A percentile compares a stretch with the other conserved stretches of the same genome.
Evolutionary conservation across 371 early-diverging fungal species (phyloP).

Genomic region (Circinella umbellata): DNA sequence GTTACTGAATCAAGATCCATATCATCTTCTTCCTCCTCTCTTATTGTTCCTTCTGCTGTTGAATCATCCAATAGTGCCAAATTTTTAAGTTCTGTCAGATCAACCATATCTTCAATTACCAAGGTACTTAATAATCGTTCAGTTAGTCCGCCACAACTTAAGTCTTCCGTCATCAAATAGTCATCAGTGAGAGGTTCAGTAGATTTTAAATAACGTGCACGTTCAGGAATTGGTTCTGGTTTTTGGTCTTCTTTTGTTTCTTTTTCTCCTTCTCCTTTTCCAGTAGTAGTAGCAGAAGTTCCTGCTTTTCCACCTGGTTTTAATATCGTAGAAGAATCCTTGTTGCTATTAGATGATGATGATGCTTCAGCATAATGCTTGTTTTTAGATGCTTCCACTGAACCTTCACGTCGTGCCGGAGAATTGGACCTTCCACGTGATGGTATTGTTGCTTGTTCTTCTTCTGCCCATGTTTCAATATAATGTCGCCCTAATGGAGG

Average conservation of each 20-base stretch:
- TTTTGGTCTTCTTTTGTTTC: neutral
- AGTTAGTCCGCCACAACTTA: constrained; percentile 73
- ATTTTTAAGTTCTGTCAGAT: constrained; percentile 26
- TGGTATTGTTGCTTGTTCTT: constrained; percentile 58
- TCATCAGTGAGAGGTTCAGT: constrained; percentile 56
- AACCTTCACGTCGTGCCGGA: constrained; percentile 21
- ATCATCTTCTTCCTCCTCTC: constrained; percentile 20
- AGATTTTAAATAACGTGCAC: constrained; percentile 28
- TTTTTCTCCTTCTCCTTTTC: neutral
- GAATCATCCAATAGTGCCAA: constrained; percentile 23
- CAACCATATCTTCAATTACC: constrained; percentile 61
- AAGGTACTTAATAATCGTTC: constrained; percentile 80
- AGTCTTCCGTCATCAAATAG: constrained; percentile 60
- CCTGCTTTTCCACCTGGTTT: no score
- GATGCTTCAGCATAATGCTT: neutral
- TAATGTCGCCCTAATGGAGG: constrained; percentile 83
- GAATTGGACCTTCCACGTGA: constrained; percentile 46
- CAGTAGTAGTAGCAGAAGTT: neutral
- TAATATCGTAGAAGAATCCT: no score
- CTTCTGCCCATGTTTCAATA: constrained; percentile 82
- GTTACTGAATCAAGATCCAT: constrained; percentile 13
- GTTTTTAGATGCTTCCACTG: neutral
- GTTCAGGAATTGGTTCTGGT: constrained; percentile 15
- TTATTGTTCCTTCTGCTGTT: constrained; percentile 10
- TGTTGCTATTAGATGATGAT: neutral